Conservation (phyloP, 148 eudicot genomes). For the Camellia granthamiana region DNA sequence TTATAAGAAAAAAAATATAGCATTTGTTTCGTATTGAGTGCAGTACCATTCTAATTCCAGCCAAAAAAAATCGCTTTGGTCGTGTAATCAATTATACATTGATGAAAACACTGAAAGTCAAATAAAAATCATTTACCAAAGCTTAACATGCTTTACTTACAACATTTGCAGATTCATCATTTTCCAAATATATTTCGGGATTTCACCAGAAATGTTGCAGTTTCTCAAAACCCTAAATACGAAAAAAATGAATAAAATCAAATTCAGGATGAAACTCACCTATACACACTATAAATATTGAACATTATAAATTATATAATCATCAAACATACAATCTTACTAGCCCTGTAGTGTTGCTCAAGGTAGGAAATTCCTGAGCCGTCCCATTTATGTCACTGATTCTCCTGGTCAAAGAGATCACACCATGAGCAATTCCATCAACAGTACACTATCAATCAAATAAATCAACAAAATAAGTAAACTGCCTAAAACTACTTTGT, state of each 20-base stretch:
- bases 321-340: slow-evolving; percentile 34
- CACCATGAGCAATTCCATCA: slow-evolving; percentile 12
- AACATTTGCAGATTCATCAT: slow-evolving; percentile 37
- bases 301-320: neutral
- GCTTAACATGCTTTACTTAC: slow-evolving; percentile 42
- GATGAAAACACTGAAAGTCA: neutral
- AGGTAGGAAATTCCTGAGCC: slow-evolving; percentile 44
- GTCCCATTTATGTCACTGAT: slow-evolving; percentile 63
- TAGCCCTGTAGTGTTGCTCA: slow-evolving; percentile 37
- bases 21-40: no score
- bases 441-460: neutral
- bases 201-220: slow-evolving; percentile 64
- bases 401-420: slow-evolving; percentile 47
- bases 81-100: no score
- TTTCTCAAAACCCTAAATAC: slow-evolving; percentile 60
- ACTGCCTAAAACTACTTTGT: neutral
- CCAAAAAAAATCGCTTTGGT: no score
- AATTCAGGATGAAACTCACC: neutral
- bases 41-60: no score
- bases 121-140: neutral
- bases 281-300: neutral
- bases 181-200: slow-evolving; percentile 58
- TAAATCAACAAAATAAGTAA: neutral
- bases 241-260: slow-evolving; percentile 22
- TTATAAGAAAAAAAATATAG: no score